Evolutionary conservation across 1,284 basidiomycete genomes (phyloP), one percentile per base, ranked within the genome.

Genomic region (Trametes sp.): DNA sequence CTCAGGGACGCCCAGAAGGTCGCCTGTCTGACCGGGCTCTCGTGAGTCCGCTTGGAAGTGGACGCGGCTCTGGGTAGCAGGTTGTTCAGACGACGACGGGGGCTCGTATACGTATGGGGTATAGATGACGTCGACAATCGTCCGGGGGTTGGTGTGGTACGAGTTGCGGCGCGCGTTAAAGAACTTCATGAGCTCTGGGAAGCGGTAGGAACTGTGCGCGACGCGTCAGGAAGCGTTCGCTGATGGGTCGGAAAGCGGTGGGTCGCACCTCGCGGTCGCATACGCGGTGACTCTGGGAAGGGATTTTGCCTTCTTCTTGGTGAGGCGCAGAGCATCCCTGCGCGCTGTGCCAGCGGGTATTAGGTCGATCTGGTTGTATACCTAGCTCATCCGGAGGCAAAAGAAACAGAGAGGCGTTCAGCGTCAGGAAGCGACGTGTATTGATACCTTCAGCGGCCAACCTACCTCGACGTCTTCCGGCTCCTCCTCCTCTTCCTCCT

Each of bases 201-300:
- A 90, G 58, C 92, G 86, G 75, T 97, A 98, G 14, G 95, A 95
- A 49, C 95, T 78, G 59, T n/a, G 28, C 26, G 28, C 28, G 35
- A 54, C 36, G 35, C 38, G 58, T 56, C 45, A 57, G 48, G 44
- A 26, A 42, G 57, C 19, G 14, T 13, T 26, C 8, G 6, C 21
- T 13, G 28, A 4, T 11, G 28, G 42, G 29, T 11, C 13, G 28
- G 29, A 19, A 1, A 28, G 54, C 21, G 10, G 29, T 44, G 24
- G 19, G 46, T 77, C 85, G 70, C 76, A 96, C 93, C 87, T 90
- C 41, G 96, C 94, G 16, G 96, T 98, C 59, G 95, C 94, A 78
- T 98, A 98, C 2, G 96, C 96, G 4, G 96, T 98, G 21, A 97
- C 96, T 68, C 96, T 82, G n/a, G 96, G 95, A 33, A 98, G 77